These are phyloP conservation scores for Lentinula raphanica DNA, from an alignment of 768 basidiomycete species.

Conservation along the genomic window DNA sequence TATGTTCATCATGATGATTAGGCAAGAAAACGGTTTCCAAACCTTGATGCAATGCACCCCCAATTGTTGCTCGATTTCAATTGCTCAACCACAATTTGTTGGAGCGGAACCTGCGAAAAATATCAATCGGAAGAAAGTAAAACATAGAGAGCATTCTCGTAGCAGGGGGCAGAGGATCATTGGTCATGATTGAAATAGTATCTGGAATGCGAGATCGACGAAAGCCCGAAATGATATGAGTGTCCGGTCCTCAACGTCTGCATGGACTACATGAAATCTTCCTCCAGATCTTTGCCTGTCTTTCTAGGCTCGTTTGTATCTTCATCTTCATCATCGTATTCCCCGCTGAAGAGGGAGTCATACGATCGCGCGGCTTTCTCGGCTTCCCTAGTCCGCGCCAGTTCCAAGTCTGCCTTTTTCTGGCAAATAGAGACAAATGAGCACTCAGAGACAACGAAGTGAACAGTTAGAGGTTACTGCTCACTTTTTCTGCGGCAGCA, in stretches of 20 bases:
- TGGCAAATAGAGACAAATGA: slow-evolving; percentile 20
- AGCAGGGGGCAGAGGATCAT: no score
- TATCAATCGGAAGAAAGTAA: no score
- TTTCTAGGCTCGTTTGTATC: slow-evolving; percentile 33
- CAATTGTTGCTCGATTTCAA: no score
- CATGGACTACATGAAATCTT: slow-evolving; percentile 93
- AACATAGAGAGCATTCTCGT: no score
- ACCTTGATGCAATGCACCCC: no score
- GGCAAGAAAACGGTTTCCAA: not conserved
- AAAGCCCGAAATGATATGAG: not conserved
- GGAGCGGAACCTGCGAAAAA: no score
- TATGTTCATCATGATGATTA: not conserved
- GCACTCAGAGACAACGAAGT: no score
- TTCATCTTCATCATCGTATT: slow-evolving; percentile 47
- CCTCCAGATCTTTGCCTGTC: slow-evolving; percentile 73
- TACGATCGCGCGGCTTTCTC: slow-evolving; percentile 89
- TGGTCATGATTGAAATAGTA: no score
- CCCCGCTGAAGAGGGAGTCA: slow-evolving; percentile 68
- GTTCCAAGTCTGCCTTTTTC: slow-evolving; percentile 76
- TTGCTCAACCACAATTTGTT: no score
- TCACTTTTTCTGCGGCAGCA: slow-evolving; percentile 64
- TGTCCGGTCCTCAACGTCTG: slow-evolving; percentile 9
- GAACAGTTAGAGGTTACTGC: not conserved
- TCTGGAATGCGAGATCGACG: slow-evolving; percentile 11
- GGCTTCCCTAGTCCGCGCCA: slow-evolving; percentile 71